A percentile compares a stretch with the other conserved stretches of the same genome.
Conservation (phyloP, 768 basidiomycete genomes). For the Megacollybia marginata region DNA sequence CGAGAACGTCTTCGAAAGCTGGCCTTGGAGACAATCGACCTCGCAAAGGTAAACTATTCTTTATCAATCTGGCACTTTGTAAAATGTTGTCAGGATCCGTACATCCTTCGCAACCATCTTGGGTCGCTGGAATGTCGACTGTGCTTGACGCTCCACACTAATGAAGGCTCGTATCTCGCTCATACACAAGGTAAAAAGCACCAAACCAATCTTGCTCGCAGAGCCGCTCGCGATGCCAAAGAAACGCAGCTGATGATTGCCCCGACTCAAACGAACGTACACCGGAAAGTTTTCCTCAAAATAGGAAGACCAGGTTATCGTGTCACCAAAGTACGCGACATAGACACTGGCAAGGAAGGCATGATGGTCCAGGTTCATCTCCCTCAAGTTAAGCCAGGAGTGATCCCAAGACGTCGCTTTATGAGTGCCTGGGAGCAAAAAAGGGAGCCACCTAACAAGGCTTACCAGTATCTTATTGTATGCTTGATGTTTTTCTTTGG, state of each 20-base stretch:
- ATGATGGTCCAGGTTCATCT: slow-evolving; percentile 97
- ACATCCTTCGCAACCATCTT: slow-evolving; percentile 97
- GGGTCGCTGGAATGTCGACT: slow-evolving; percentile 98
- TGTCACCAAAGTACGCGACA: slow-evolving; percentile 94
- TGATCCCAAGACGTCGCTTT: slow-evolving; percentile 80
- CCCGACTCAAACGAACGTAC: slow-evolving; percentile 69
- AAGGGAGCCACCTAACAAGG: slow-evolving; percentile 89
- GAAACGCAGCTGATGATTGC: slow-evolving; percentile 88
- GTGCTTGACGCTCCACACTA: slow-evolving; percentile 97
- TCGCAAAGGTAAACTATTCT: slow-evolving; percentile 67
- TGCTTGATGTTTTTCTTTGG: background rate
- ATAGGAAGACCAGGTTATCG: slow-evolving; percentile 94
- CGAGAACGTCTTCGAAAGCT: slow-evolving; percentile 92
- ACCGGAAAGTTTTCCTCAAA: slow-evolving; percentile 93
- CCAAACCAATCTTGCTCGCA: slow-evolving; percentile 94
- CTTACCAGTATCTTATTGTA: slow-evolving; percentile 92
- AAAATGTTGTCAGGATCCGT: slow-evolving; percentile 68
- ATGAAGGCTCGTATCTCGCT: slow-evolving; percentile 97
- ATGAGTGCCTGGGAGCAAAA: slow-evolving; percentile 99
- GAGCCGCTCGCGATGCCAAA: slow-evolving; percentile 96
- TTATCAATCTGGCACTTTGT: background rate
- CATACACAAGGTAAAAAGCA: slow-evolving; percentile 99
- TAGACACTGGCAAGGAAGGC: slow-evolving; percentile 86
- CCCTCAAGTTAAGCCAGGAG: slow-evolving; percentile 85
- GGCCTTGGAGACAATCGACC: slow-evolving; percentile 94